Conservation (phyloP, 192 early-diverging fungal genomes). For the Haplosporangium gracile region DNA sequence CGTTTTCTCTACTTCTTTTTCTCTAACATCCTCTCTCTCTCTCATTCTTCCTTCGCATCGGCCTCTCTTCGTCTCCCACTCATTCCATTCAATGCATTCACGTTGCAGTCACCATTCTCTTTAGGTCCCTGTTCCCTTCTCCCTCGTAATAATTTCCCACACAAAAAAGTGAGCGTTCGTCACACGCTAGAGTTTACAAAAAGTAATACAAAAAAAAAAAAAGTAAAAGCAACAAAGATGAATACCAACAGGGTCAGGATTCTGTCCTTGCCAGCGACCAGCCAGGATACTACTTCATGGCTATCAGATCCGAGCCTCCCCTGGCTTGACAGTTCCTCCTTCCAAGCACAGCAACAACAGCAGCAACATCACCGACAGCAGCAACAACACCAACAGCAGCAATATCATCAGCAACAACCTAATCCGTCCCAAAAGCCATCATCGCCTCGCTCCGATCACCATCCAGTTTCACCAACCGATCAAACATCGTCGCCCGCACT, state of each 20-base stretch:
- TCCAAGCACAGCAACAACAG: not conserved
- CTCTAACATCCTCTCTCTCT: not conserved
- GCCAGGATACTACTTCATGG: slow-evolving; percentile 2
- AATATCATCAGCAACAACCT: not conserved
- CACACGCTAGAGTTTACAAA: not conserved
- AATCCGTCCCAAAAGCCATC: not conserved
- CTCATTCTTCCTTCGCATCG: not conserved
- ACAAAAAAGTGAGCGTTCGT: not conserved
- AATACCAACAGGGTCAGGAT: not conserved
- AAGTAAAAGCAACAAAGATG: not conserved
- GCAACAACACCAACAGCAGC: not conserved
- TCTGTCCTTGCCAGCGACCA: not conserved
- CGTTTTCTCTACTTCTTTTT: not conserved
- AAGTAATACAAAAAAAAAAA: not conserved
- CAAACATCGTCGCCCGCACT: not conserved
- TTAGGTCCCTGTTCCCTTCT: not conserved
- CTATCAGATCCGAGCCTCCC: slow-evolving; percentile 7
- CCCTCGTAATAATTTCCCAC: not conserved
- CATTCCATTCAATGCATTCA: not conserved
- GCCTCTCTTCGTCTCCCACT: not conserved
- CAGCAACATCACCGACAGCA: not conserved
- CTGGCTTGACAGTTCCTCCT: not conserved
- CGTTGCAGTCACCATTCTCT: not conserved
- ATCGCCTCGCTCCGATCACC: not conserved
- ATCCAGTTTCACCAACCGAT: not conserved